phyloP scores from a whole-genome alignment of 345 rosid genomes.

The Mallotus nudiflorus region DNA sequence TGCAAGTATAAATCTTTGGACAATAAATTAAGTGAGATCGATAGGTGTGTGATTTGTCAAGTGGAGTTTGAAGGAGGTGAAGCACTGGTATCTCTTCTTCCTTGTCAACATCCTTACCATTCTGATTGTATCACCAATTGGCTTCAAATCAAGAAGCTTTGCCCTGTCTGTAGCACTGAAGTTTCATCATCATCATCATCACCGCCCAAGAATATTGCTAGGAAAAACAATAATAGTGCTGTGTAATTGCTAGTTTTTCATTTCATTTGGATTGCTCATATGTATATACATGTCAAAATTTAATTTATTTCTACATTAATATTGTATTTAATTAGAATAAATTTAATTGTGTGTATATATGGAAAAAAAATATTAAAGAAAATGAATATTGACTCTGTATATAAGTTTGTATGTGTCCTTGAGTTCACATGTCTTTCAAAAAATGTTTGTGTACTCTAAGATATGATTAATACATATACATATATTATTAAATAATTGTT shows the following conservation, averaged over 20 bases:
- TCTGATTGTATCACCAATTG: slow-evolving; percentile 61
- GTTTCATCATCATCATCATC: slow-evolving; percentile 34
- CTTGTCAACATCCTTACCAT: slow-evolving; percentile 69
- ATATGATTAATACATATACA: too few species aligned
- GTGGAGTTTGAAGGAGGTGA: slow-evolving; percentile 69
- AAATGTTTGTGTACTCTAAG: too few species aligned
- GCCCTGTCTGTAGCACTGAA: slow-evolving; percentile 72
- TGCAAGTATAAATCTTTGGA: slow-evolving; percentile 15
- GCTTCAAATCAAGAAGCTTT: slow-evolving; percentile 65
- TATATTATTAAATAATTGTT: too few species aligned
- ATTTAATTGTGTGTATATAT: too few species aligned
- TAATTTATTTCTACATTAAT: too few species aligned
- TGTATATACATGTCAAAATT: too few species aligned
- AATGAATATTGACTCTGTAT: too few species aligned
- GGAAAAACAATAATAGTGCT: neutral
- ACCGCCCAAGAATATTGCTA: slow-evolving; percentile 12
- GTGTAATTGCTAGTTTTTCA: neutral
- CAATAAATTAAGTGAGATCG: slow-evolving; percentile 35
- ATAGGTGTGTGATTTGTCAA: slow-evolving; percentile 78
- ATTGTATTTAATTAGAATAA: too few species aligned
- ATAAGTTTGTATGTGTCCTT: too few species aligned
- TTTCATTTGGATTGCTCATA: neutral
- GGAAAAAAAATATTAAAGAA: too few species aligned
- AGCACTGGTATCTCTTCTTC: slow-evolving; percentile 47
- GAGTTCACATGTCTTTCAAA: too few species aligned